phyloP scores from a whole-genome alignment of 2,329 filamentous ascomycete species.

The Paracoccidioides brasiliensis region DNA sequence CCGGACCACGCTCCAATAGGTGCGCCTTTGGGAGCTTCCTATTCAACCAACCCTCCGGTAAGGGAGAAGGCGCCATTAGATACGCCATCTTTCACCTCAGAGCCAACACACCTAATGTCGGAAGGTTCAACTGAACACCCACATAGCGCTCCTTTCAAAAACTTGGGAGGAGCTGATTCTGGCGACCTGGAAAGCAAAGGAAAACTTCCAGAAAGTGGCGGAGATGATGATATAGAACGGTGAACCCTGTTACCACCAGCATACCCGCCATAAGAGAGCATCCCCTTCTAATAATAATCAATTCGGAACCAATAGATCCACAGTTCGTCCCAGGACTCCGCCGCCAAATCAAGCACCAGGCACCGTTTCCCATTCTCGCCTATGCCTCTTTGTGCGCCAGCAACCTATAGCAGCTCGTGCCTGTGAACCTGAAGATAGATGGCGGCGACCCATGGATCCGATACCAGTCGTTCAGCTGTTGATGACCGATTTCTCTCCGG shows the following conservation, averaged over 20 bases:
- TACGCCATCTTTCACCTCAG: neutral
- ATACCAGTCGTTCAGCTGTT: conserved; percentile 36
- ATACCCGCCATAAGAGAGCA: neutral
- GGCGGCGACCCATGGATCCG: conserved; percentile 35
- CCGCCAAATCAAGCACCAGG: neutral
- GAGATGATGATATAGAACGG: neutral
- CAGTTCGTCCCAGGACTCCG: neutral
- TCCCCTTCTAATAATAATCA: neutral
- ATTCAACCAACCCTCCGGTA: neutral
- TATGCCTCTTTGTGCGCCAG: conserved; percentile 33
- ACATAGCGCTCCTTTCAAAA: neutral
- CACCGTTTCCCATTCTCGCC: conserved; percentile 18
- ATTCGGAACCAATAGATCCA: neutral
- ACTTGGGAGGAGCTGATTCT: neutral
- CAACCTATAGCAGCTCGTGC: conserved; percentile 35
- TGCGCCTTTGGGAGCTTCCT: neutral
- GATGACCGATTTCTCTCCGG: conserved; percentile 31
- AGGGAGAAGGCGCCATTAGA: neutral
- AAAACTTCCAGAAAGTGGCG: neutral
- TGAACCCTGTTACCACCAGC: neutral
- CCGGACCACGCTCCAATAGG: no score
- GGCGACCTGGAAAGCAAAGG: neutral
- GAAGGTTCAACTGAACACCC: neutral
- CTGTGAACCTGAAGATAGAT: conserved; percentile 35
- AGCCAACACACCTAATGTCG: neutral